These are phyloP conservation scores for Bothriochloa decipiens DNA, from an alignment of 176 grass and related monocot genomes.

Conservation along the genomic window DNA sequence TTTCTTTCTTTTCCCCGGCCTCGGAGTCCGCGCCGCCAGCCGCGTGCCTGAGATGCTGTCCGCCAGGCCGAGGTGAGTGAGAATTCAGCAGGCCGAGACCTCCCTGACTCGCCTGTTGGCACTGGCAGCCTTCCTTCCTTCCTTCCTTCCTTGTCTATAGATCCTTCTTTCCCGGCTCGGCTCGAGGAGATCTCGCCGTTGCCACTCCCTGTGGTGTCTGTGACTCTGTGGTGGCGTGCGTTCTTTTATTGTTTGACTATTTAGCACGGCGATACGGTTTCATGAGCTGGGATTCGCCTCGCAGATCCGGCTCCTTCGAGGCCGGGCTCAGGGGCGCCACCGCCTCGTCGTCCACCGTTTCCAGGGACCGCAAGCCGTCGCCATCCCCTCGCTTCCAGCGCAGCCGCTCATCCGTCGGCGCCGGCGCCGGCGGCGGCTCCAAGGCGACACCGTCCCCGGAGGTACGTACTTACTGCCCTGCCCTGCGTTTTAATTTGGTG, in stretches of 20 bases:
- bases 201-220: neutral
- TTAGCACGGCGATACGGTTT: conserved; percentile 34
- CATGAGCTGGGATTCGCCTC: conserved; percentile 50
- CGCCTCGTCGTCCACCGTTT: neutral
- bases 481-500: neutral
- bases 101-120: neutral
- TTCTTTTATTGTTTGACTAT: conserved; percentile 54
- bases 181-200: neutral
- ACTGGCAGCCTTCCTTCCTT: neutral
- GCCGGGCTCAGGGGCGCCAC: conserved; percentile 42
- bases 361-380: conserved; percentile 17
- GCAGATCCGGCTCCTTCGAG: conserved; percentile 63
- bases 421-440: neutral
- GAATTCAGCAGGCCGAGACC: too few species aligned
- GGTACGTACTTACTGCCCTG: conserved; percentile 13
- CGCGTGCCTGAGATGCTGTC: conserved; percentile 49
- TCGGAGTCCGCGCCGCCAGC: conserved; percentile 43
- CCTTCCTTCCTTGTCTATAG: conserved; percentile 2
- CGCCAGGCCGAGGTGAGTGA: conserved; percentile 48
- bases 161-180: conserved; percentile 54
- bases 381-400: conserved; percentile 42
- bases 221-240: neutral
- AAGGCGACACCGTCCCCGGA: conserved; percentile 47
- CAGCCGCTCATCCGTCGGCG: conserved; percentile 39
- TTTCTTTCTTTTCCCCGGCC: neutral